Evolutionary conservation across 257 asterid genomes (phyloP).

Genomic region (Gentiana straminea): DNA sequence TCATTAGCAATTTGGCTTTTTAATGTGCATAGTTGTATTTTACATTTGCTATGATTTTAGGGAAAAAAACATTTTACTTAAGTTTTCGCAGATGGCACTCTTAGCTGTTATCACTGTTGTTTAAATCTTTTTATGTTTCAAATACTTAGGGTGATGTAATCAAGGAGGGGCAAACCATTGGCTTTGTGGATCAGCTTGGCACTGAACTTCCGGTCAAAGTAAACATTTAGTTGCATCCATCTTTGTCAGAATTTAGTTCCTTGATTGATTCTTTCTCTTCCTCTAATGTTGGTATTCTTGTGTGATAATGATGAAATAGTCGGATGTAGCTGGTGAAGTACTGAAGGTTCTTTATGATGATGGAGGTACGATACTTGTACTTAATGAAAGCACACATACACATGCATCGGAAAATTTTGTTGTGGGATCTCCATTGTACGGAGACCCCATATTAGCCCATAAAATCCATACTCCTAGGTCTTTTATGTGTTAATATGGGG

Average conservation of each 20-base stretch:
- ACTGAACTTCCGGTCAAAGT: constrained; percentile 59
- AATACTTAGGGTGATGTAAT: constrained; percentile 62
- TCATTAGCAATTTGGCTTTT: no score
- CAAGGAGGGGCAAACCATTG: constrained; percentile 79
- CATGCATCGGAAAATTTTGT: no score
- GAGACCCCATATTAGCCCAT: no score
- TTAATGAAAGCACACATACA: no score
- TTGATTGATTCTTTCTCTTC: background rate
- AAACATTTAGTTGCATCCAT: constrained; percentile 17
- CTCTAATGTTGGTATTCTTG: background rate
- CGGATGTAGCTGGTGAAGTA: constrained; percentile 81
- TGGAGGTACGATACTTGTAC: constrained; percentile 51
- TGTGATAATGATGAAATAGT: constrained; percentile 34
- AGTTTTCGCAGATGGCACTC: no score
- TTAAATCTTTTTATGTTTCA: background rate
- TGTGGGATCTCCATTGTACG: no score
- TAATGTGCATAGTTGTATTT: no score
- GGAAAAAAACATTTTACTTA: no score
- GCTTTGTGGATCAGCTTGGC: constrained; percentile 66
- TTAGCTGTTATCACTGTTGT: no score
- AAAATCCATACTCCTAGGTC: no score
- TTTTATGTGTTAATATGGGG: no score
- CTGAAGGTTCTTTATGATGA: constrained; percentile 60
- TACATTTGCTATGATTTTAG: no score
- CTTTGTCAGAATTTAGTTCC: constrained; percentile 8